Conservation (phyloP, 2,329 filamentous ascomycete genomes). For the Colletotrichum aenigma region DNA sequence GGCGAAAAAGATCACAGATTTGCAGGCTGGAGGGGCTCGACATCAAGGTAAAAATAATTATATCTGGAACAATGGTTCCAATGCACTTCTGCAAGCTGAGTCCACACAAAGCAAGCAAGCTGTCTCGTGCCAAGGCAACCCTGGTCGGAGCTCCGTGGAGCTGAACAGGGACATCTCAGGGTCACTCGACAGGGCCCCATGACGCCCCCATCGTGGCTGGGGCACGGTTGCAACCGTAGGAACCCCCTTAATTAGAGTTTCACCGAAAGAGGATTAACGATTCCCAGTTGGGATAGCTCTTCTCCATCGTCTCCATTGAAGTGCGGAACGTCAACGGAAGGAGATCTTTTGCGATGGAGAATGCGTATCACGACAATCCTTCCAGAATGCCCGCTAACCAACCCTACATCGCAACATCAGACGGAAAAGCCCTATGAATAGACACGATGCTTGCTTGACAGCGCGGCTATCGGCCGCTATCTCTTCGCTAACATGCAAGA, state of each 20-base stretch:
- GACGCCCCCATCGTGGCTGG: neutral
- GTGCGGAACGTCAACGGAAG: neutral
- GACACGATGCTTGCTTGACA: neutral
- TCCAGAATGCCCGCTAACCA: neutral
- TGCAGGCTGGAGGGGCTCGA: neutral
- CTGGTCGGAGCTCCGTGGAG: neutral
- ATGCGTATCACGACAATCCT: neutral
- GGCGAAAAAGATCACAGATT: neutral
- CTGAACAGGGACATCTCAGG: neutral
- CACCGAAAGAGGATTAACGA: neutral
- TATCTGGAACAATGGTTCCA: neutral
- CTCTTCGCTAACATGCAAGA: neutral
- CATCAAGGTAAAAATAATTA: neutral
- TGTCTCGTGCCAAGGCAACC: neutral
- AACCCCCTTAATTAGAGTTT: conserved; percentile 1
- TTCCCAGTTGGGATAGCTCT: neutral
- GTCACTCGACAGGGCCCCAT: neutral
- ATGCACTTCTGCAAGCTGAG: neutral
- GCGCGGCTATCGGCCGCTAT: neutral
- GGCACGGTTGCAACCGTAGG: neutral
- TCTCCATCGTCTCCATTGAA: neutral
- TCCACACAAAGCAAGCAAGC: neutral
- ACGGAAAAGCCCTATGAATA: neutral
- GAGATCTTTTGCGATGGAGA: neutral
- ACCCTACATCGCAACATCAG: neutral